These are phyloP conservation scores for Fusarium nelsonii DNA, from an alignment of 2,329 filamentous ascomycete genomes.

Conservation along the genomic window DNA sequence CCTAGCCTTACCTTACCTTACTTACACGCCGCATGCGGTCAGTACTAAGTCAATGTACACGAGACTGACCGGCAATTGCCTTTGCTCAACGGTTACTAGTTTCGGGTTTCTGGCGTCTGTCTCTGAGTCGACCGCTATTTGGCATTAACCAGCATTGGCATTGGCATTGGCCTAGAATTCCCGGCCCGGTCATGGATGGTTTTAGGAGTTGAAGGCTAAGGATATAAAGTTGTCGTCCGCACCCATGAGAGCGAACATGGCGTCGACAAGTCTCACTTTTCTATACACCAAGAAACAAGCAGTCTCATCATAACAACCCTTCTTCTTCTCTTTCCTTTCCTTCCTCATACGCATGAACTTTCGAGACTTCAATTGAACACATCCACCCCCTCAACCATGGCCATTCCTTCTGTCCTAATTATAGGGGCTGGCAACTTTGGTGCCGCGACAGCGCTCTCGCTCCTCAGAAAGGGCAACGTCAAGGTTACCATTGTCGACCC, in stretches of 20 bases:
- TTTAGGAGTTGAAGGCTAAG: slow-evolving; percentile 24
- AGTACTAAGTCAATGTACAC: slow-evolving; percentile 33
- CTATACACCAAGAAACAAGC: slow-evolving; percentile 25
- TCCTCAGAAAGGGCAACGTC: slow-evolving; percentile 47
- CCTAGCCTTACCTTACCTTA: slow-evolving; percentile 35
- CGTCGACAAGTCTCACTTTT: slow-evolving; percentile 37
- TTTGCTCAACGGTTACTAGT: slow-evolving; percentile 38
- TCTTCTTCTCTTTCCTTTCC: neutral
- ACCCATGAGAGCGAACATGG: slow-evolving; percentile 19
- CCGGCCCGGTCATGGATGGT: slow-evolving; percentile 40
- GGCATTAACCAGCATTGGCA: neutral
- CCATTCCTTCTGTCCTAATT: slow-evolving; percentile 52
- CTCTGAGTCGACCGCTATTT: slow-evolving; percentile 46
- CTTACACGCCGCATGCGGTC: slow-evolving; percentile 22
- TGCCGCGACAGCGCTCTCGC: slow-evolving; percentile 56
- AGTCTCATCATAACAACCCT: slow-evolving; percentile 12
- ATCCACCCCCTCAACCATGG: slow-evolving; percentile 24
- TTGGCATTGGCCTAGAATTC: slow-evolving; percentile 28
- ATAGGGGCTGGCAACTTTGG: slow-evolving; percentile 61
- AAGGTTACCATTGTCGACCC: slow-evolving; percentile 55
- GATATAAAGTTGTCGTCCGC: slow-evolving; percentile 45
- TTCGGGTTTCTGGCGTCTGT: slow-evolving; percentile 38
- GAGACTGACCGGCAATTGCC: slow-evolving; percentile 33
- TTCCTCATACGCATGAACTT: slow-evolving; percentile 16
- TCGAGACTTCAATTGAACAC: slow-evolving; percentile 19